phyloP scores from a whole-genome alignment of 2,329 filamentous ascomycete species.

The Lachnellula willkommii region DNA sequence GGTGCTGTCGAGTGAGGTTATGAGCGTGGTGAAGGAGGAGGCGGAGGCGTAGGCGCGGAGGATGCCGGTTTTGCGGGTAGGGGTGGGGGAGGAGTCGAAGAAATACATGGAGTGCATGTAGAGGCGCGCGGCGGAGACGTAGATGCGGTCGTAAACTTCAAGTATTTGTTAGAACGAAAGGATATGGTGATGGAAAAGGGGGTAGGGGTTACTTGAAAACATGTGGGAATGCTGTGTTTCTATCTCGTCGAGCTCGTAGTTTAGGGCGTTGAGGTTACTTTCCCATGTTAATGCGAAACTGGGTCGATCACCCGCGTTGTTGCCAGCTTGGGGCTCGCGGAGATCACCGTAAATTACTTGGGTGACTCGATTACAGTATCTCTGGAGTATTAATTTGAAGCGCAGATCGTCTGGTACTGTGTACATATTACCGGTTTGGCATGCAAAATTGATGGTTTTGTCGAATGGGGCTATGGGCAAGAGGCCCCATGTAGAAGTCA shows the following conservation, averaged over 20 bases:
- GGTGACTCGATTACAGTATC: slow-evolving; percentile 6
- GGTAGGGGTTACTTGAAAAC: slow-evolving; percentile 1
- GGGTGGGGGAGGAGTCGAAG: slow-evolving; percentile 14
- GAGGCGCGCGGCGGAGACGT: slow-evolving; percentile 17
- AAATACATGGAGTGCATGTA: slow-evolving; percentile 24
- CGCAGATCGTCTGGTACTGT: slow-evolving; percentile 5
- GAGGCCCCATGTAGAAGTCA: background rate
- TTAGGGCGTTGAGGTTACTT: background rate
- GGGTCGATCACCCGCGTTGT: background rate
- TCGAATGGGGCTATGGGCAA: slow-evolving; percentile 5
- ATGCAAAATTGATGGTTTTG: slow-evolving; percentile 7
- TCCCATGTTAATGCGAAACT: background rate
- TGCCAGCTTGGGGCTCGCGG: background rate
- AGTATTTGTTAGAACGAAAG: background rate
- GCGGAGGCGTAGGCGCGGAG: slow-evolving; percentile 10
- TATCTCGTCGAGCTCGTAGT: background rate
- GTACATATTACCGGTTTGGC: slow-evolving; percentile 5
- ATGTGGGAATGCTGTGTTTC: background rate
- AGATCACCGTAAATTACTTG: background rate
- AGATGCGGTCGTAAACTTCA: background rate
- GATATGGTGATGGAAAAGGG: background rate
- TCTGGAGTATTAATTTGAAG: slow-evolving; percentile 9
- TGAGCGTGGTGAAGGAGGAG: slow-evolving; percentile 1
- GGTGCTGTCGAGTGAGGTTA: slow-evolving; percentile 1
- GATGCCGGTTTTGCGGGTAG: slow-evolving; percentile 5